Evolutionary conservation across 768 basidiomycete species (phyloP).

Genomic region (Lactarius sp.): DNA sequence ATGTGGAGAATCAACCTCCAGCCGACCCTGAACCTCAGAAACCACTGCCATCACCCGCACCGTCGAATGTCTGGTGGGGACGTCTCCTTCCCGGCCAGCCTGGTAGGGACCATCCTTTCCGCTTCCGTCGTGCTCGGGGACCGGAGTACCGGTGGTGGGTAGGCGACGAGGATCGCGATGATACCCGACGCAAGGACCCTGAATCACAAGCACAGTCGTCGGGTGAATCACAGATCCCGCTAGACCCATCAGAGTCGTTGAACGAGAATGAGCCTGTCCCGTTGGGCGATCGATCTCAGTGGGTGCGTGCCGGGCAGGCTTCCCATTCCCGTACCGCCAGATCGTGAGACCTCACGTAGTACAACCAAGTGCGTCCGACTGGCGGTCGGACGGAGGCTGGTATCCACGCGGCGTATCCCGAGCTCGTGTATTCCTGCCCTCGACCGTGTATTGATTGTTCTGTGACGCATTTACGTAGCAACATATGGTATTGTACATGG

Average conservation of each 20-base stretch:
- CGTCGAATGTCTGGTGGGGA: constrained; percentile 11
- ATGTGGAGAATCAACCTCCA: constrained; percentile 10
- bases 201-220: constrained; percentile 1
- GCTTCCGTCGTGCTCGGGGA: constrained; percentile 9
- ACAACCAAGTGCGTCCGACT: background rate
- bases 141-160: constrained; percentile 12
- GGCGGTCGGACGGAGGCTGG: background rate
- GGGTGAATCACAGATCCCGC: background rate
- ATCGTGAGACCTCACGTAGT: background rate
- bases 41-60: constrained; percentile 4
- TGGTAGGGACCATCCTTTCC: constrained; percentile 21
- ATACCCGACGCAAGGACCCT: background rate
- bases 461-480: background rate
- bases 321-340: background rate
- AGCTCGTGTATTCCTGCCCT: background rate
- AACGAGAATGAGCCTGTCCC: constrained; percentile 56
- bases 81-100: constrained; percentile 17
- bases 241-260: constrained; percentile 38
- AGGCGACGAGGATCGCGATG: background rate
- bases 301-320: constrained; percentile 29
- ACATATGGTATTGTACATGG: background rate
- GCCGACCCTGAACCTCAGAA: background rate
- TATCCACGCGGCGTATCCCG: background rate
- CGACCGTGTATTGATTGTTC: background rate
- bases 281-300: constrained; percentile 43